Evolutionary conservation across 179 eudicot genomes (phyloP).

Genomic region (Sideroxylon spinosum): DNA sequence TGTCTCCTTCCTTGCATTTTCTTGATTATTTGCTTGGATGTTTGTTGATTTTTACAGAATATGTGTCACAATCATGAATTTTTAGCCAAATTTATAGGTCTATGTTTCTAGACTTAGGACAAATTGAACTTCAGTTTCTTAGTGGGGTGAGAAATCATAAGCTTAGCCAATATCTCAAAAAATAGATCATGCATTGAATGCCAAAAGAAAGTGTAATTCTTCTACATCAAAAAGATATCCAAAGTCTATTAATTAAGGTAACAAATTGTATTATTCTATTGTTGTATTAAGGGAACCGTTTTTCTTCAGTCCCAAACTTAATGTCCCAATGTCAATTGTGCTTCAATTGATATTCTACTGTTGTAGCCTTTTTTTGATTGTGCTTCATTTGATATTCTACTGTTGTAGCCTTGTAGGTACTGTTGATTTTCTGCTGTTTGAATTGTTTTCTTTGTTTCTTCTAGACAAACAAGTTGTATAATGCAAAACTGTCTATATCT

Average conservation of each 20-base stretch:
- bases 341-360: neutral
- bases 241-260: neutral
- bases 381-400: neutral
- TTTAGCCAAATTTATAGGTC: no score
- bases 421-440: constrained; percentile 2
- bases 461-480: constrained; percentile 12
- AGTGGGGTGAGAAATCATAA: neutral
- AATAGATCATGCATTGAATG: no score
- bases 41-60: no score
- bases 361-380: neutral
- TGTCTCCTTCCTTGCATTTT: no score
- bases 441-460: neutral
- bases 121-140: neutral
- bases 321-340: neutral
- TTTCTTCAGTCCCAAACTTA: no score
- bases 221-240: neutral
- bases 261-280: neutral
- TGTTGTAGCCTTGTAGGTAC: neutral
- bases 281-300: no score
- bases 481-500: constrained; percentile 20
- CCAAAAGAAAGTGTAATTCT: neutral
- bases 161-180: neutral
- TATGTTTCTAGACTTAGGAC: no score
- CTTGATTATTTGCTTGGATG: no score
- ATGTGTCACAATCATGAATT: no score